phyloP scores from a whole-genome alignment of 2,329 filamentous ascomycete genomes.

The Diaporthe longicolla region DNA sequence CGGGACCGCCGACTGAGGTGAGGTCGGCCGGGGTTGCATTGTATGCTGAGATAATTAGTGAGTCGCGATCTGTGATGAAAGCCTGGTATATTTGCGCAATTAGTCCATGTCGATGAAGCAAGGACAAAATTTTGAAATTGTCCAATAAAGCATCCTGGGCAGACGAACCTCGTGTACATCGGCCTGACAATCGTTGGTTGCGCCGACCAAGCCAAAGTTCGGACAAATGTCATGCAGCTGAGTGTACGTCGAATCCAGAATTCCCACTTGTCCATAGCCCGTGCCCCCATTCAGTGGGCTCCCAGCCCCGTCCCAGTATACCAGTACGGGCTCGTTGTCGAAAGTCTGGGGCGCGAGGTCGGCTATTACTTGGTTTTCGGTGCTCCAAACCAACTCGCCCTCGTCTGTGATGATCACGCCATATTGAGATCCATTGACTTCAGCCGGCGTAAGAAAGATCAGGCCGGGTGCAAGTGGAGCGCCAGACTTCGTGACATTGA shows the following conservation, averaged over 20 bases:
- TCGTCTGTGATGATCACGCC: background rate
- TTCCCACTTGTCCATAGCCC: background rate
- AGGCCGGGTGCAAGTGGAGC: background rate
- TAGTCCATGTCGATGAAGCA: background rate
- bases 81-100: background rate
- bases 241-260: background rate
- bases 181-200: background rate
- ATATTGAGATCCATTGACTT: background rate
- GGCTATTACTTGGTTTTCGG: background rate
- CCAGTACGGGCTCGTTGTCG: background rate
- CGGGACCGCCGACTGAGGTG: background rate
- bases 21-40: background rate
- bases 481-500: background rate
- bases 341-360: background rate
- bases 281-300: background rate
- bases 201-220: background rate
- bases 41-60: background rate
- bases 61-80: background rate
- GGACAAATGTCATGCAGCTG: background rate
- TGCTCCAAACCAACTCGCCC: background rate
- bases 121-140: background rate
- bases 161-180: background rate
- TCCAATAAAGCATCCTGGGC: background rate
- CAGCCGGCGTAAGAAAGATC: background rate
- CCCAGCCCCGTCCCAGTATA: background rate